A percentile compares a stretch with the other conserved stretches of the same genome.
Conservation (phyloP, 1,139 yeast species). For the Fermentozyma sake region DNA sequence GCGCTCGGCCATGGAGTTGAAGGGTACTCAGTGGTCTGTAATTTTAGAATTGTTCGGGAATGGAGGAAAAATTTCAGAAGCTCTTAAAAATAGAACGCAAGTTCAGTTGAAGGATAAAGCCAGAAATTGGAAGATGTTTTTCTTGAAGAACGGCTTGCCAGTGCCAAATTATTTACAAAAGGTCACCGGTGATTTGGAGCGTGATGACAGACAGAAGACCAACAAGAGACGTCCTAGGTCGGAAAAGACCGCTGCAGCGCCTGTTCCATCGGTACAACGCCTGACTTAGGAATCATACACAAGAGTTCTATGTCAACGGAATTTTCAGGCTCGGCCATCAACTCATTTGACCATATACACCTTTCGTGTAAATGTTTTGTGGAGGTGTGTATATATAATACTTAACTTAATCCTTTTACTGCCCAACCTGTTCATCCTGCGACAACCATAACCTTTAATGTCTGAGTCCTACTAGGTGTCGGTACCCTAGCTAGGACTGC, state of each 20-base stretch:
- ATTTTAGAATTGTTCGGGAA: constrained; percentile 86
- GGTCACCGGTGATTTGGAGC: constrained; percentile 83
- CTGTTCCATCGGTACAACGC: constrained; percentile 20
- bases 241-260: constrained; percentile 43
- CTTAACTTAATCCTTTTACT: too few species aligned
- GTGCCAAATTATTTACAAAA: constrained; percentile 74
- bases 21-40: constrained; percentile 93
- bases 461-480: too few species aligned
- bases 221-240: constrained; percentile 20
- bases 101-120: constrained; percentile 95
- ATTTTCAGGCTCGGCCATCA: too few species aligned
- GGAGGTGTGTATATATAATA: too few species aligned
- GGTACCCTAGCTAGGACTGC: too few species aligned
- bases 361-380: too few species aligned
- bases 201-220: constrained; percentile 34
- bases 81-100: constrained; percentile 79
- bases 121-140: constrained; percentile 87
- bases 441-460: too few species aligned
- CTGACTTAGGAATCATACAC: background rate
- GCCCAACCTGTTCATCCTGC: too few species aligned
- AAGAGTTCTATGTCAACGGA: too few species aligned
- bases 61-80: constrained; percentile 83
- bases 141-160: constrained; percentile 63
- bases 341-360: too few species aligned
- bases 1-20: constrained; percentile 70